Conservation (phyloP, 805 yeast genomes). For the Pichia sporocuriosa region DNA sequence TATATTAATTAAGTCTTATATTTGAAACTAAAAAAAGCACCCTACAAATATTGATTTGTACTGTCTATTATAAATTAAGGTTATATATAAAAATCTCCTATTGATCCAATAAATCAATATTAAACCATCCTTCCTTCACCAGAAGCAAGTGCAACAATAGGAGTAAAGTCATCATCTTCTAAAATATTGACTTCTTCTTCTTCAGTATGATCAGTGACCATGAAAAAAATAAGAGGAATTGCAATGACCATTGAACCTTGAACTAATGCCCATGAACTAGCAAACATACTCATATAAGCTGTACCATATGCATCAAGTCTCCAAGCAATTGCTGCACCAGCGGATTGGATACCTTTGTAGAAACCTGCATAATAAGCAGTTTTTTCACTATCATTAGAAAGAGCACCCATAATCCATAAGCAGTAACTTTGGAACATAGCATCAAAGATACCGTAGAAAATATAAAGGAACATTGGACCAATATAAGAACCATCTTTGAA, state of each 20-base stretch:
- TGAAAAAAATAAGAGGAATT: conserved; percentile 39
- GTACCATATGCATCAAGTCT: conserved; percentile 23
- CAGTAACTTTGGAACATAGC: conserved; percentile 53
- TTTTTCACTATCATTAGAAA: conserved; percentile 51
- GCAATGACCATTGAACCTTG: conserved; percentile 44
- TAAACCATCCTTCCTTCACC: conserved; percentile 8
- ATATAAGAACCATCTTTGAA: conserved; percentile 41
- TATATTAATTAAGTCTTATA: no score
- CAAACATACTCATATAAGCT: conserved; percentile 38
- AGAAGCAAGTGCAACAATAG: conserved; percentile 6
- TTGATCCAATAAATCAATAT: no score
- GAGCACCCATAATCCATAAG: conserved; percentile 54
- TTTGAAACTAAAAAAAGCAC: no score
- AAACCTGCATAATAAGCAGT: conserved; percentile 52
- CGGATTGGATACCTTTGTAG: conserved; percentile 59
- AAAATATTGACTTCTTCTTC: conserved; percentile 14
- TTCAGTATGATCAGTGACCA: conserved; percentile 30
- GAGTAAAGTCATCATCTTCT: conserved; percentile 6
- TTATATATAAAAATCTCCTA: no score
- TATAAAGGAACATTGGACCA: conserved; percentile 57
- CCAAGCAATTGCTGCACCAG: conserved; percentile 59
- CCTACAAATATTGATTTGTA: no score
- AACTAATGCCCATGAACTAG: conserved; percentile 45
- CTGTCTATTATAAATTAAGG: no score
- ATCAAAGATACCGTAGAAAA: conserved; percentile 55